Conservation (phyloP, 2,329 filamentous ascomycete genomes). For the Lecanicillium sp. region DNA sequence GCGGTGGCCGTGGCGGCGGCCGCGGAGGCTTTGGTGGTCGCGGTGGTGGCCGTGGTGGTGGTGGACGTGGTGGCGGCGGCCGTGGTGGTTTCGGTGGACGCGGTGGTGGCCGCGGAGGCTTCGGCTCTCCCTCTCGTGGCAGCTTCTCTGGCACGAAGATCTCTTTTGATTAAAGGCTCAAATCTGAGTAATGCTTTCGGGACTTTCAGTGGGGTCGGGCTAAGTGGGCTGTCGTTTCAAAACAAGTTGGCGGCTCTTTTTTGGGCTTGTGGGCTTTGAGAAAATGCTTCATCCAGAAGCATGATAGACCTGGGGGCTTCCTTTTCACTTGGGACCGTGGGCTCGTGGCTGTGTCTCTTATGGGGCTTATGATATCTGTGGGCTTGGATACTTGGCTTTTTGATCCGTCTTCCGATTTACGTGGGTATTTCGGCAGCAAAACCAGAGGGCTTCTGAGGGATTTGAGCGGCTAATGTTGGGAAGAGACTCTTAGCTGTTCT, state of each 20-base stretch:
- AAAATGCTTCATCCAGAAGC: slow-evolving; percentile 34
- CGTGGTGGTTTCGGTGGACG: slow-evolving; percentile 45
- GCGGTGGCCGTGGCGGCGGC: slow-evolving; percentile 44
- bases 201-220: slow-evolving; percentile 35
- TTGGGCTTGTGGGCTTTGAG: slow-evolving; percentile 44
- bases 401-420: slow-evolving; percentile 10
- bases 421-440: slow-evolving; percentile 3
- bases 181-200: slow-evolving; percentile 34
- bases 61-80: slow-evolving; percentile 41
- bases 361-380: slow-evolving; percentile 26
- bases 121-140: slow-evolving; percentile 40
- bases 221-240: slow-evolving; percentile 52
- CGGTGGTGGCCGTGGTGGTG: slow-evolving; percentile 35
- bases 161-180: slow-evolving; percentile 50
- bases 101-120: slow-evolving; percentile 43
- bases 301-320: slow-evolving; percentile 49
- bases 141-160: slow-evolving; percentile 65
- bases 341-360: slow-evolving; percentile 26
- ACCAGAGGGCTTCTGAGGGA: slow-evolving; percentile 31
- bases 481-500: slow-evolving; percentile 15
- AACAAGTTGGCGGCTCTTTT: slow-evolving; percentile 27
- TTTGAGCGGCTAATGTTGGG: slow-evolving; percentile 26
- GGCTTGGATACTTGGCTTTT: slow-evolving; percentile 18
- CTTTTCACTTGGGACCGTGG: slow-evolving; percentile 26
- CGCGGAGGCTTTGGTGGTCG: slow-evolving; percentile 38